Evolutionary conservation across 352 stramenopile genomes (phyloP), one percentile per base, ranked within the genome.

Genomic region (Phytophthora pseudosyringae): DNA sequence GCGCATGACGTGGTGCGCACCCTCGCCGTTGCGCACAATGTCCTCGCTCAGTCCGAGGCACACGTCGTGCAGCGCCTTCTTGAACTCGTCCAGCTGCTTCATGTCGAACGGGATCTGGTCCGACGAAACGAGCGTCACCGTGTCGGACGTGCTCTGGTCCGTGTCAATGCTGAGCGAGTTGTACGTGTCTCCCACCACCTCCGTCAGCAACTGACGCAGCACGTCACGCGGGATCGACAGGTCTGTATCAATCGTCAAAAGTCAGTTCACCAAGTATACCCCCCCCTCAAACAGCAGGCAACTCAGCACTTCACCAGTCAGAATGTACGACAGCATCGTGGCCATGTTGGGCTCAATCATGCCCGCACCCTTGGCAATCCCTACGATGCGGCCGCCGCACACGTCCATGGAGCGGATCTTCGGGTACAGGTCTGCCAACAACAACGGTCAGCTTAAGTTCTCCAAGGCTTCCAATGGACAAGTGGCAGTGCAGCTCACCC

Each of bases 281-380:
- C 40, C 10, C 3, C 40, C 13, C 1, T 32, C 16, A 60, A n/a
- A 18, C 25, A 48, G 10, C 18, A 12, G 15, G 16, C 11, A 11
- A 21, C 8, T 28, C 21, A 53, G 18, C 15, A 89, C 55, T 67
- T 21, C 78, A 81, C 80, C 69, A 41, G 96, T 95, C 39, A 95
- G 90, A 40, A 94, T 93, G 65, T 91, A 92, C 33, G 81, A 87
- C 28, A 98, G 76, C 87, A 98, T 96, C 33, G 78, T 89, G 56
- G 94, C 83, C 94, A 99, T 98, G 70, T 99, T 97, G 6, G 97
- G 97, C 75, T 99, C 97, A 64, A 99, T 98, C 98, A 99, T 99
- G 40, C 98, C 98, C 9, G 98, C 98, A 12, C 97, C 97, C 76
- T 99, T 99, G 60, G 97, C 97, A 59, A 99, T 98, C 40, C 96